Conservation (phyloP, 208 protist genomes). For the Trypanosoma cruzi region DNA sequence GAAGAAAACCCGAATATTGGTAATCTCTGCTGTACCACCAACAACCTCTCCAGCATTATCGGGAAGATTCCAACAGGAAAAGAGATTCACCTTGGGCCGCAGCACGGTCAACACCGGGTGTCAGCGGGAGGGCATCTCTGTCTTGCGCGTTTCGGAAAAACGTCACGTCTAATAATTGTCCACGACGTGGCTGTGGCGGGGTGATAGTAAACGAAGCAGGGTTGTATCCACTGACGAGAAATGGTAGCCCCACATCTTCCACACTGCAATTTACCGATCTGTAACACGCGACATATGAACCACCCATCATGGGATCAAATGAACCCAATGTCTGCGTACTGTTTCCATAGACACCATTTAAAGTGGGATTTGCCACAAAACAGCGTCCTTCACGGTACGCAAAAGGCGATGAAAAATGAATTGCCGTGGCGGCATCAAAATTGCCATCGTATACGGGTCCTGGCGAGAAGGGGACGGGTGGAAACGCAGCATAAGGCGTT, state of each 20-base stretch:
- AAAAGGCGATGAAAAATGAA: conserved; percentile 29
- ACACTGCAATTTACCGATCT: conserved; percentile 58
- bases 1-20: conserved; percentile 62
- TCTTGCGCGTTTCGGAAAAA: conserved; percentile 57
- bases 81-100: conserved; percentile 46
- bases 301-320: conserved; percentile 52
- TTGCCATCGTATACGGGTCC: conserved; percentile 59
- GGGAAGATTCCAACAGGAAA: conserved; percentile 72
- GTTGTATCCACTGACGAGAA: conserved; percentile 62
- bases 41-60: conserved; percentile 44
- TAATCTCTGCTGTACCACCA: conserved; percentile 49
- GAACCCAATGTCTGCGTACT: conserved; percentile 53
- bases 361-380: conserved; percentile 30
- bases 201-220: conserved; percentile 41
- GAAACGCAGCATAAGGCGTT: conserved; percentile 20
- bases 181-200: conserved; percentile 50
- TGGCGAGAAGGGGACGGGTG: conserved; percentile 46
- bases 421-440: conserved; percentile 66
- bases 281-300: conserved; percentile 76
- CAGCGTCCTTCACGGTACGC: conserved; percentile 75
- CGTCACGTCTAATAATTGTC: conserved; percentile 70
- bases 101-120: conserved; percentile 63
- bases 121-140: conserved; percentile 36
- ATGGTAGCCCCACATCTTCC: conserved; percentile 54
- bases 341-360: conserved; percentile 42